phyloP scores from a whole-genome alignment of 2,329 filamentous ascomycete species.

The Dichotomopilus funicola region DNA sequence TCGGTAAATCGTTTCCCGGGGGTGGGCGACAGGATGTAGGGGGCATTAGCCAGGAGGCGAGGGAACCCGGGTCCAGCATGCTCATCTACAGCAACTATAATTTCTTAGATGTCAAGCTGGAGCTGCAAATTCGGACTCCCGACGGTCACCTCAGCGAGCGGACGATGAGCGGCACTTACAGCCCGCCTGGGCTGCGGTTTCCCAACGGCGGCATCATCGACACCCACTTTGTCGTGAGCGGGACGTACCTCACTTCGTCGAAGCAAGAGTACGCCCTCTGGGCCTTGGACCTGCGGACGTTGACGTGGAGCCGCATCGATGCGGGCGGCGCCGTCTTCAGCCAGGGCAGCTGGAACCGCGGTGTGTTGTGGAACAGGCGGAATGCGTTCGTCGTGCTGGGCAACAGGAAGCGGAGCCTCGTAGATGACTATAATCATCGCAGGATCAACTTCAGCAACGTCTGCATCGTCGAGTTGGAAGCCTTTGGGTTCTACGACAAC shows the following conservation, averaged over 20 bases:
- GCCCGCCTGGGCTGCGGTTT: slow-evolving; percentile 87
- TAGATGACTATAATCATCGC: slow-evolving; percentile 97
- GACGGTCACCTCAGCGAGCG: slow-evolving; percentile 82
- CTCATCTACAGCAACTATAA: slow-evolving; percentile 99
- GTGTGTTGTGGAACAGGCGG: slow-evolving; percentile 83
- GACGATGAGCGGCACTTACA: slow-evolving; percentile 79
- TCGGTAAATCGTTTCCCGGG: slow-evolving; percentile 53
- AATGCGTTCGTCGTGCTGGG: slow-evolving; percentile 96
- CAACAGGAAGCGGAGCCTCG: slow-evolving; percentile 84
- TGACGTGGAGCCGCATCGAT: slow-evolving; percentile 95
- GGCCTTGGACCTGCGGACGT: slow-evolving; percentile 80
- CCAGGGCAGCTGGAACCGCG: slow-evolving; percentile 96
- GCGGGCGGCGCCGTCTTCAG: slow-evolving; percentile 91
- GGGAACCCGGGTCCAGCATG: slow-evolving; percentile 65
- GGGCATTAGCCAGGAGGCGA: slow-evolving; percentile 47
- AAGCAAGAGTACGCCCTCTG: slow-evolving; percentile 98
- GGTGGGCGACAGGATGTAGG: slow-evolving; percentile 36
- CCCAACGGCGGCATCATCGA: slow-evolving; percentile 95
- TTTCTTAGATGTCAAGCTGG: slow-evolving; percentile 92
- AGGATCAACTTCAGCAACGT: slow-evolving; percentile 96
- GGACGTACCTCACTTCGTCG: slow-evolving; percentile 93
- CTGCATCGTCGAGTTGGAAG: slow-evolving; percentile 93
- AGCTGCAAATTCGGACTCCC: slow-evolving; percentile 78
- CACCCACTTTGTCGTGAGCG: slow-evolving; percentile 93
- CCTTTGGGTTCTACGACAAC: slow-evolving; percentile 96